Conservation (phyloP, 1,139 yeast species). For the Candida sp. region DNA sequence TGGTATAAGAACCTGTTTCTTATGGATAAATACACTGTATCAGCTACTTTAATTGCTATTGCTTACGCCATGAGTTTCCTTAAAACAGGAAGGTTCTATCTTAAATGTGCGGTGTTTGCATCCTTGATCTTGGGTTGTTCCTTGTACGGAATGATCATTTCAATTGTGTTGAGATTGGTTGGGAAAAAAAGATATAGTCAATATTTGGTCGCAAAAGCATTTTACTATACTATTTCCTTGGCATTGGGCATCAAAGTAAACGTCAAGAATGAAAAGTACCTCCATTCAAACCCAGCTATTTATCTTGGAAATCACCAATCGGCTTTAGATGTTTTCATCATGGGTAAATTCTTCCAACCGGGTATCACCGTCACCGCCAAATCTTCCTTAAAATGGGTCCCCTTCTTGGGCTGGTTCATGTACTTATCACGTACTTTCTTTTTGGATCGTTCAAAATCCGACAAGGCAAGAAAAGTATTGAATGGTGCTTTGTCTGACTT, state of each 20-base stretch:
- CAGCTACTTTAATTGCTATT: background rate
- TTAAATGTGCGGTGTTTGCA: constrained; percentile 53
- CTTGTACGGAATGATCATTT: constrained; percentile 72
- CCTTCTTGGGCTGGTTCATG: constrained; percentile 98
- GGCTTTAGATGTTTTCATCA: constrained; percentile 73
- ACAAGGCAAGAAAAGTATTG: constrained; percentile 71
- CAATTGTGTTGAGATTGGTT: constrained; percentile 58
- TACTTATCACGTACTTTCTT: constrained; percentile 85
- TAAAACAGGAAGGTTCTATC: constrained; percentile 40
- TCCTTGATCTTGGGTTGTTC: constrained; percentile 58
- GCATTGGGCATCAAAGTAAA: constrained; percentile 68
- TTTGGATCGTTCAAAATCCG: constrained; percentile 78
- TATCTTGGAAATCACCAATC: constrained; percentile 90
- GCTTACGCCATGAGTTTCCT: background rate
- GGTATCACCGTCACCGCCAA: constrained; percentile 94
- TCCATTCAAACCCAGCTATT: constrained; percentile 72
- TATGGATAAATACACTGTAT: background rate
- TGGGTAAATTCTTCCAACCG: constrained; percentile 83
- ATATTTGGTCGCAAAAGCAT: constrained; percentile 85
- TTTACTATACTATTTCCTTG: constrained; percentile 57
- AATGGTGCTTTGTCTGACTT: constrained; percentile 63
- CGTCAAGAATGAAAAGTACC: constrained; percentile 51
- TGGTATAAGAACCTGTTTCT: too few species aligned
- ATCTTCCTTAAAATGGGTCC: constrained; percentile 75
- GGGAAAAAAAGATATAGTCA: constrained; percentile 85